A percentile compares a stretch with the other conserved stretches of the same genome.
Evolutionary conservation across 306 rosid genomes (phyloP).

Genomic region (Dalbergia cochinchinensis): DNA sequence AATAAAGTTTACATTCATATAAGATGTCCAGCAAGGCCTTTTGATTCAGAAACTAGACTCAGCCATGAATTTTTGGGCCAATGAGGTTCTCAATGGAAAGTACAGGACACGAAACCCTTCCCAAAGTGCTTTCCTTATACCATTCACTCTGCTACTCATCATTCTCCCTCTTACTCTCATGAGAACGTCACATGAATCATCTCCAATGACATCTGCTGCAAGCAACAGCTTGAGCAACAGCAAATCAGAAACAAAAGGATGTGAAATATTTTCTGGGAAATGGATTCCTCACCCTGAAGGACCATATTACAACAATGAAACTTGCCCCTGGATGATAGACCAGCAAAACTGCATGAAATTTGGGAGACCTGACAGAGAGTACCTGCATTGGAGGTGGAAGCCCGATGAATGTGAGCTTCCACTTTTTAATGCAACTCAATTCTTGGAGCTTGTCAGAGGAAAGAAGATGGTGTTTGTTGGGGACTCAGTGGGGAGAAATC

Average conservation of each 20-base stretch:
- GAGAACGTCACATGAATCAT: slow-evolving; percentile 49
- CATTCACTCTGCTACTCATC: slow-evolving; percentile 51
- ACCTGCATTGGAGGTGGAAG: slow-evolving; percentile 85
- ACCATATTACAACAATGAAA: slow-evolving; percentile 71
- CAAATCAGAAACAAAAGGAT: slow-evolving; percentile 40
- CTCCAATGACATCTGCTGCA: slow-evolving; percentile 38
- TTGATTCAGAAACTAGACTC: slow-evolving; percentile 39
- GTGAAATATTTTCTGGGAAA: slow-evolving; percentile 71
- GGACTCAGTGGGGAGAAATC: slow-evolving; percentile 87
- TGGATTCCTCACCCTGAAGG: slow-evolving; percentile 69
- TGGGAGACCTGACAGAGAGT: slow-evolving; percentile 77
- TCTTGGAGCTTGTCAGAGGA: slow-evolving; percentile 70
- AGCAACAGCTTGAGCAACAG: background rate
- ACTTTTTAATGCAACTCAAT: slow-evolving; percentile 70
- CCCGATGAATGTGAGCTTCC: slow-evolving; percentile 88
- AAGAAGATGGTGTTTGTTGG: slow-evolving; percentile 90
- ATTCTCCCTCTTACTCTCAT: slow-evolving; percentile 60
- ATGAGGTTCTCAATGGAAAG: slow-evolving; percentile 56
- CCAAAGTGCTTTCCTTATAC: slow-evolving; percentile 43
- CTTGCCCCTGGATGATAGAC: slow-evolving; percentile 68
- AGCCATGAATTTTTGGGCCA: slow-evolving; percentile 60
- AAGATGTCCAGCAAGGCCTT: slow-evolving; percentile 22
- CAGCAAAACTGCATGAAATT: slow-evolving; percentile 85
- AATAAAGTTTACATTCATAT: slow-evolving; percentile 38
- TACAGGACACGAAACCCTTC: slow-evolving; percentile 42